Conservation (phyloP, 1,139 yeast species). For the Geotrichum fermentans region DNA sequence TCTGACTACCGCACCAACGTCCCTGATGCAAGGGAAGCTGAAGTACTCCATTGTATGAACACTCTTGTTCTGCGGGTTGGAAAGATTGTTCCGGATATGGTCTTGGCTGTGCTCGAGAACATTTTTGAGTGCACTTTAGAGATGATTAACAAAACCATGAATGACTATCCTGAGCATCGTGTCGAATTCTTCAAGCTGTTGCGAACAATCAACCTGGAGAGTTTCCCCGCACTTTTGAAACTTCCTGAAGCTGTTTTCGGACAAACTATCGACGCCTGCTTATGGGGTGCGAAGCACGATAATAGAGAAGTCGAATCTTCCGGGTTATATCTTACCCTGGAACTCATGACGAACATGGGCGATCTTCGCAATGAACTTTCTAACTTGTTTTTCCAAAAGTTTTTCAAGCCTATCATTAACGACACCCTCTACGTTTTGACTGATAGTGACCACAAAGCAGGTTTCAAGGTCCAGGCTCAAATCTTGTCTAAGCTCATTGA, state of each 20-base stretch:
- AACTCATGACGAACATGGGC: conserved; percentile 77
- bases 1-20: conserved; percentile 86
- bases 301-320: conserved; percentile 92
- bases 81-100: conserved; percentile 85
- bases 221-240: conserved; percentile 81
- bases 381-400: conserved; percentile 80
- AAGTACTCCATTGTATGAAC: conserved; percentile 90
- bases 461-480: conserved; percentile 82
- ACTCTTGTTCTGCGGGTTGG: conserved; percentile 87
- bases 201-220: conserved; percentile 77
- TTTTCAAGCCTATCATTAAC: conserved; percentile 81
- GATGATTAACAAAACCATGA: conserved; percentile 92
- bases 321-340: conserved; percentile 77
- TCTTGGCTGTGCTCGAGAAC: conserved; percentile 77
- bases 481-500: conserved; percentile 79
- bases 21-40: conserved; percentile 97
- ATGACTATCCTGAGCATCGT: conserved; percentile 96
- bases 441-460: conserved; percentile 96
- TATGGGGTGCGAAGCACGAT: conserved; percentile 98
- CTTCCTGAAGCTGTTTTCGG: conserved; percentile 93
- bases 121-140: conserved; percentile 91
- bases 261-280: conserved; percentile 83
- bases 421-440: conserved; percentile 92
- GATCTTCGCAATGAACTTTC: conserved; percentile 73
- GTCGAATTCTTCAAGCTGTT: conserved; percentile 89